Percentiles rank a stretch among this genome's conserved stretches.
Evolutionary conservation across 1,284 basidiomycete genomes (phyloP).

Genomic region (Thecaphora frezii): DNA sequence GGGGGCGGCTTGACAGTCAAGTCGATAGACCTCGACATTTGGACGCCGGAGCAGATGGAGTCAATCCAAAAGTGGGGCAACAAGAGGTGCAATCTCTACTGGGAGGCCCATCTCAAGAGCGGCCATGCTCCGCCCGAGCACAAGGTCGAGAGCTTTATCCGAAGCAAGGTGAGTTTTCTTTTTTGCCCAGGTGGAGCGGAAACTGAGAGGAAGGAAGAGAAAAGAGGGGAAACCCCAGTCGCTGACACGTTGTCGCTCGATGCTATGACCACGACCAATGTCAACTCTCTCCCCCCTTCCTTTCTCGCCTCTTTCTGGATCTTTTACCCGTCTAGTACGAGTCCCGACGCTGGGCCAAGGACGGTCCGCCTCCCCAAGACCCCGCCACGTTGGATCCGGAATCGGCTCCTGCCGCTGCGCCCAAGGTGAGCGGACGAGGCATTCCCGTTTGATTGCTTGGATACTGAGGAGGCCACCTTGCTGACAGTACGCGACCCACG

Average conservation of each 20-base stretch:
- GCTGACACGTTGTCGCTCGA: no score
- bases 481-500: no score
- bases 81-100: conserved; percentile 84
- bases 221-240: no score
- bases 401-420: conserved; percentile 21
- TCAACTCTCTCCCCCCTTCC: not conserved
- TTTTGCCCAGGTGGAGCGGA: no score
- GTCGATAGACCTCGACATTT: conserved; percentile 94
- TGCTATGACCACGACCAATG: no score
- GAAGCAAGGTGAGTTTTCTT: conserved; percentile 73
- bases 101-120: conserved; percentile 91
- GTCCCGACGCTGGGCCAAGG: conserved; percentile 84
- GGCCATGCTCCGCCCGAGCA: conserved; percentile 94
- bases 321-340: conserved; percentile 69
- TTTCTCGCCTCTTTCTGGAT: not conserved
- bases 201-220: no score
- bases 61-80: conserved; percentile 83
- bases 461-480: no score
- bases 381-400: conserved; percentile 75
- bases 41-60: conserved; percentile 97
- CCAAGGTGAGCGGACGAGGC: conserved; percentile 1
- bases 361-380: conserved; percentile 79
- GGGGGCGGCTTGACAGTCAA: conserved; percentile 67
- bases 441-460: no score
- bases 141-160: conserved; percentile 97